Evolutionary conservation across 1,284 basidiomycete genomes (phyloP).

Genomic region (Cryptococcus jaspeensis): DNA sequence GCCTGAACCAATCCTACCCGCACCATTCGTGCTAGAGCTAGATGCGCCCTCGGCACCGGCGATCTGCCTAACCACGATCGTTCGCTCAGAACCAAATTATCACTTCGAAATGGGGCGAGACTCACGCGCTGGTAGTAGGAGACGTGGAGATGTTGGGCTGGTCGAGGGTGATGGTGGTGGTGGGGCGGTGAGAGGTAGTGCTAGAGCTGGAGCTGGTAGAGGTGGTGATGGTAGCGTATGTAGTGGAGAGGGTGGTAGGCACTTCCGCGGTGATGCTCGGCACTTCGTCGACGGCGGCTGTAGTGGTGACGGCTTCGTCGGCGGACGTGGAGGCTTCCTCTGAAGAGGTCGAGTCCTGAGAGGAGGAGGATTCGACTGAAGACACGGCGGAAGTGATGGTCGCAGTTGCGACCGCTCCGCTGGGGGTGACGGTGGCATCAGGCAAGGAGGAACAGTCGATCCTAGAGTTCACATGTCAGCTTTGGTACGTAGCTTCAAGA

Average conservation of each 20-base stretch:
- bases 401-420: not conserved
- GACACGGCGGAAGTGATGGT: not conserved
- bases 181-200: not conserved
- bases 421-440: slow-evolving; percentile 1
- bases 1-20: no score
- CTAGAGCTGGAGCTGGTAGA: not conserved
- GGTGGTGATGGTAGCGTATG: not conserved
- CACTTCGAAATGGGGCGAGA: not conserved
- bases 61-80: no score
- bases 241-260: not conserved
- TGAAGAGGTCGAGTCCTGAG: not conserved
- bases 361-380: not conserved
- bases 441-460: slow-evolving; percentile 9
- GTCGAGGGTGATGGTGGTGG: slow-evolving; percentile 4
- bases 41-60: no score
- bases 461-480: not conserved
- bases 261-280: no score
- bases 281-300: not conserved
- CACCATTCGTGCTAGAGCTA: no score
- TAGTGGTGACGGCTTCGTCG: not conserved
- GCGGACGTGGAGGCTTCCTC: not conserved
- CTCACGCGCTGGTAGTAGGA: not conserved
- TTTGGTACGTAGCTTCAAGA: not conserved
- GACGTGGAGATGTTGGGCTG: not conserved
- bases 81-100: no score